Evolutionary conservation across 2,329 filamentous ascomycete species (phyloP).

Genomic region (Cladophialophora exuberans): DNA sequence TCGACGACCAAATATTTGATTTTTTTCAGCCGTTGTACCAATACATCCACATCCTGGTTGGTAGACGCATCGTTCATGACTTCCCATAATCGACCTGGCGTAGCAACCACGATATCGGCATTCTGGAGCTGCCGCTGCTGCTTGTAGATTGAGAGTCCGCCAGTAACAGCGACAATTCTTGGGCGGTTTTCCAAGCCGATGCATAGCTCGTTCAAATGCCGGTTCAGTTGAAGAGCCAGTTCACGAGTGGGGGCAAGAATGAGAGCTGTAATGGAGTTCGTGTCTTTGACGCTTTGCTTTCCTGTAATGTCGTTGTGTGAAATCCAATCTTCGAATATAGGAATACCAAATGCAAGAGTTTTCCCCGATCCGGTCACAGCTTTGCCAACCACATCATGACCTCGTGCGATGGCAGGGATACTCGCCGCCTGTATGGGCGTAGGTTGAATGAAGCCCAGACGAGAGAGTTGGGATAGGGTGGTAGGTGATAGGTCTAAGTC

Average conservation of each 20-base stretch:
- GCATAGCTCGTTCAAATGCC: slow-evolving; percentile 79
- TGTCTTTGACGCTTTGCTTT: slow-evolving; percentile 31
- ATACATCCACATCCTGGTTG: slow-evolving; percentile 48
- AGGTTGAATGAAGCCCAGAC: slow-evolving; percentile 77
- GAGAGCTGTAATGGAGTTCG: slow-evolving; percentile 65
- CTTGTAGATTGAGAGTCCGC: slow-evolving; percentile 91
- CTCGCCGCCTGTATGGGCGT: slow-evolving; percentile 78
- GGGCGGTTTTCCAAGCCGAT: slow-evolving; percentile 64
- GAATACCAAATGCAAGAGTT: slow-evolving; percentile 91
- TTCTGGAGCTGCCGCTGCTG: slow-evolving; percentile 81
- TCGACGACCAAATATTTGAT: slow-evolving; percentile 87
- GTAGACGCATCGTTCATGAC: slow-evolving; percentile 67
- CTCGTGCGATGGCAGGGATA: slow-evolving; percentile 80
- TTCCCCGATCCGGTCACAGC: slow-evolving; percentile 96
- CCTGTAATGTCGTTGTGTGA: background rate
- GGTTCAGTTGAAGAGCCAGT: slow-evolving; percentile 85
- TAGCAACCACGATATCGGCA: slow-evolving; percentile 91
- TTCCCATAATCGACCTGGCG: slow-evolving; percentile 92
- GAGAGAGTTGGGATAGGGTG: slow-evolving; percentile 73
- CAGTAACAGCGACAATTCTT: slow-evolving; percentile 81
- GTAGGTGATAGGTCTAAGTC: slow-evolving; percentile 72
- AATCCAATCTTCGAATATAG: slow-evolving; percentile 84
- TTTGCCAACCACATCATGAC: slow-evolving; percentile 92
- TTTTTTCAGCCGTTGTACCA: slow-evolving; percentile 70
- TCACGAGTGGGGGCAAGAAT: slow-evolving; percentile 92